Evolutionary conservation across 2,329 filamentous ascomycete species (phyloP).

Genomic region (Sporothrix dimorphospora): DNA sequence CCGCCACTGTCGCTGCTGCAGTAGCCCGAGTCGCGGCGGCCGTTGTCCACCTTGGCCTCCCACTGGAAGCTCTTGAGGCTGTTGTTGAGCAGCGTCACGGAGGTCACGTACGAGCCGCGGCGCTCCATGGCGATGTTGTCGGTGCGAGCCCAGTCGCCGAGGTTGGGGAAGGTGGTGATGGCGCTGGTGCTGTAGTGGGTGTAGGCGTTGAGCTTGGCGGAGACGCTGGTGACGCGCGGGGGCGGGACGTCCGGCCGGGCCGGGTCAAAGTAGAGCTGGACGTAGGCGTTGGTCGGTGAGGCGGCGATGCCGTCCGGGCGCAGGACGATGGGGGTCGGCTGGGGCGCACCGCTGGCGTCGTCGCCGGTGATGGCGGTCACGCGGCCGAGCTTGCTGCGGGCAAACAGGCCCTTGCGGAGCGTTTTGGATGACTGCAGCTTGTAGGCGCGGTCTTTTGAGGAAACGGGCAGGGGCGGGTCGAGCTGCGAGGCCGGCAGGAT

Average conservation of each 20-base stretch:
- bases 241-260: constrained; percentile 47
- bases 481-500: constrained; percentile 56
- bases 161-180: constrained; percentile 54
- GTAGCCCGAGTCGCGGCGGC: constrained; percentile 59
- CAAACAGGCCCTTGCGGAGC: constrained; percentile 57
- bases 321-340: constrained; percentile 55
- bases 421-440: constrained; percentile 55
- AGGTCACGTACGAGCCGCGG: constrained; percentile 52
- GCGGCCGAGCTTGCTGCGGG: constrained; percentile 52
- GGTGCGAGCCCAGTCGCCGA: constrained; percentile 47
- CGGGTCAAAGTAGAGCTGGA: constrained; percentile 55
- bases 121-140: constrained; percentile 45
- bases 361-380: constrained; percentile 48
- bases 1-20: constrained; percentile 42
- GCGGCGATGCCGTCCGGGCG: constrained; percentile 52
- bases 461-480: constrained; percentile 56
- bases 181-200: constrained; percentile 57
- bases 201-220: constrained; percentile 55
- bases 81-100: constrained; percentile 46
- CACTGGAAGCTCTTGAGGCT: constrained; percentile 45
- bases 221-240: constrained; percentile 53
- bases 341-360: constrained; percentile 40
- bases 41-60: constrained; percentile 42
- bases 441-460: constrained; percentile 54
- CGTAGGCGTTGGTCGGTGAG: constrained; percentile 47